Evolutionary conservation across 805 yeast genomes (phyloP).

Genomic region (Lipomyces starkeyi): DNA sequence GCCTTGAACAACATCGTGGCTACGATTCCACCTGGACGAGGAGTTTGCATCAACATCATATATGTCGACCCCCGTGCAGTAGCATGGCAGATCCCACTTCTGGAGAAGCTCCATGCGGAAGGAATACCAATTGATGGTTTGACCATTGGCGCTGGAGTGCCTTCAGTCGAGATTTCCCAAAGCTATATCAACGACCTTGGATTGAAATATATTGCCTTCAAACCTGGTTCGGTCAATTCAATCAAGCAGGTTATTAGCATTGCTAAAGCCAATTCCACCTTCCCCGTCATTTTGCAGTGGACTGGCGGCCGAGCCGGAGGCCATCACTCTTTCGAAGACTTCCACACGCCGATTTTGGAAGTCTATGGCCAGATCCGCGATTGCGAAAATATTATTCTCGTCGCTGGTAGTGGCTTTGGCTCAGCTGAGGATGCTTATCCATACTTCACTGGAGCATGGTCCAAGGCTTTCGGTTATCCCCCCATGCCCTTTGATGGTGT

Average conservation of each 20-base stretch:
- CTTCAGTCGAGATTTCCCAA: constrained; percentile 94
- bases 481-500: constrained; percentile 99
- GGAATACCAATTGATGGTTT: constrained; percentile 96
- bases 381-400: constrained; percentile 82
- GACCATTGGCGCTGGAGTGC: constrained; percentile 99
- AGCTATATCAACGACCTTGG: constrained; percentile 94
- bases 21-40: constrained; percentile 79
- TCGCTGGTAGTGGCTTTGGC: constrained; percentile 99
- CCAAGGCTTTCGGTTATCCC: constrained; percentile 84
- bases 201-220: constrained; percentile 90
- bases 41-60: constrained; percentile 88
- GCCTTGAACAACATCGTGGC: constrained; percentile 78
- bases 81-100: constrained; percentile 98
- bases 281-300: constrained; percentile 99
- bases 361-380: constrained; percentile 95
- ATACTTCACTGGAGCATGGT: constrained; percentile 97
- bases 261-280: constrained; percentile 92
- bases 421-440: constrained; percentile 96
- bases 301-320: constrained; percentile 99
- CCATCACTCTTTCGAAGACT: constrained; percentile 98
- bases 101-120: constrained; percentile 81
- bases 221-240: constrained; percentile 97
- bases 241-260: constrained; percentile 84
- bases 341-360: constrained; percentile 96
- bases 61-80: constrained; percentile 97